A percentile compares a stretch with the other conserved stretches of the same genome.
These are phyloP conservation scores for Chamaecrista fasciculata DNA, from an alignment of 306 rosid species.

Conservation along the genomic window DNA sequence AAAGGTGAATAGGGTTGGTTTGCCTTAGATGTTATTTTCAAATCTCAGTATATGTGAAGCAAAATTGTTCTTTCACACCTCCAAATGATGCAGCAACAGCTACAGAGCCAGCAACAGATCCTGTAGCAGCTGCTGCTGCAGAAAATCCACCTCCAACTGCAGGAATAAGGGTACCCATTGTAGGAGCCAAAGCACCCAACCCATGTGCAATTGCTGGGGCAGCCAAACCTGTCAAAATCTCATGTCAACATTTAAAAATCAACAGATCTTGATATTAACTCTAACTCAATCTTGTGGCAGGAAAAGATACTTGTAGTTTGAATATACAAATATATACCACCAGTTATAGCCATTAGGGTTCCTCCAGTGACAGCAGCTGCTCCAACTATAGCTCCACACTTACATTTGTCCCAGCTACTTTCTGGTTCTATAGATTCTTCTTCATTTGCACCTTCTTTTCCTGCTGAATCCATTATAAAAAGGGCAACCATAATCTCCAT, in stretches of 20 bases:
- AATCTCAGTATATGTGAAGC: conserved; percentile 1
- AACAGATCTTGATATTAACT: conserved; percentile 3
- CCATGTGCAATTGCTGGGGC: conserved; percentile 99
- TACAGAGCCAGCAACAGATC: conserved; percentile 84
- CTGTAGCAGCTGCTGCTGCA: conserved; percentile 93
- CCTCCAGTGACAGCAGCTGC: conserved; percentile 98
- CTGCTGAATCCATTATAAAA: conserved; percentile 64
- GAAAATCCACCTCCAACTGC: conserved; percentile 84
- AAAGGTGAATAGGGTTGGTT: no score
- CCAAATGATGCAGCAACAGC: conserved; percentile 98
- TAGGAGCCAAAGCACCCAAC: conserved; percentile 88
- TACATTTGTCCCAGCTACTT: conserved; percentile 72
- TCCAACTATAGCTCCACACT: conserved; percentile 87
- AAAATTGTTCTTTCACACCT: conserved; percentile 44
- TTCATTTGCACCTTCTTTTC: conserved; percentile 38
- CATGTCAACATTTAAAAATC: conserved; percentile 21
- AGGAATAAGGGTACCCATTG: conserved; percentile 77
- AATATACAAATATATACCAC: conserved; percentile 54
- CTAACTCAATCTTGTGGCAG: conserved; percentile 18
- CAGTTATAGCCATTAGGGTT: conserved; percentile 84
- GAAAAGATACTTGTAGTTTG: conserved; percentile 7
- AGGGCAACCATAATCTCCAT: conserved; percentile 85
- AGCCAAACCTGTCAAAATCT: conserved; percentile 68
- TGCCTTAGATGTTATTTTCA: background rate
- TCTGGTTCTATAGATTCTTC: conserved; percentile 44